A percentile compares a stretch with the other conserved stretches of the same genome.
phyloP scores from a whole-genome alignment of 495 filamentous ascomycete genomes.

The Lophium mytilinum region DNA sequence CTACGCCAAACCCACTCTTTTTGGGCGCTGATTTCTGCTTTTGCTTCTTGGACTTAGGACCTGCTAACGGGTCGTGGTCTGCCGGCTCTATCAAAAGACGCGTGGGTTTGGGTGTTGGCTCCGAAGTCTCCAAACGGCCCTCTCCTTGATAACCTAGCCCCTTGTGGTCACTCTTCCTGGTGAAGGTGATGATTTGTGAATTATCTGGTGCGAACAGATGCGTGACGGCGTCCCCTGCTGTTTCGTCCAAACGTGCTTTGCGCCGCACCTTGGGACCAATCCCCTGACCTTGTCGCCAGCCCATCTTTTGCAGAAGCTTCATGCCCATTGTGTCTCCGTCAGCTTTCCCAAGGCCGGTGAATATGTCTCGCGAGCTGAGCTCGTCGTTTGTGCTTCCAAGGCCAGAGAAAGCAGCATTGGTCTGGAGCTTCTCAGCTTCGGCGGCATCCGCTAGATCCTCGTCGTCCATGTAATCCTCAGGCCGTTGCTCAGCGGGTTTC shows the following conservation, averaged over 20 bases:
- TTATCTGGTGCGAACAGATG: constrained; percentile 90
- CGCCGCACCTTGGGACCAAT: constrained; percentile 83
- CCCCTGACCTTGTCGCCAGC: constrained; percentile 90
- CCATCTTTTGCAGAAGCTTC: constrained; percentile 85
- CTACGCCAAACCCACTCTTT: constrained; percentile 65
- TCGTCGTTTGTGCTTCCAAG: constrained; percentile 63
- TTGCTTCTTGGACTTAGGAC: constrained; percentile 3
- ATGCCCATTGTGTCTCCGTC: constrained; percentile 83
- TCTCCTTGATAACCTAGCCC: constrained; percentile 77
- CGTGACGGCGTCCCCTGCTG: constrained; percentile 26
- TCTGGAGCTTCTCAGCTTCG: constrained; percentile 66
- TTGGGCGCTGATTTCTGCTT: constrained; percentile 32
- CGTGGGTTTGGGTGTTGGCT: too few species aligned
- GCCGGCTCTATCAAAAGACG: too few species aligned
- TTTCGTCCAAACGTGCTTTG: constrained; percentile 58
- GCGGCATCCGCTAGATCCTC: constrained; percentile 87
- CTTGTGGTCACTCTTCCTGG: constrained; percentile 67
- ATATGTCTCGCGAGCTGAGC: constrained; percentile 42
- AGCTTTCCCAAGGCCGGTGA: constrained; percentile 68
- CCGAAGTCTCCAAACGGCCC: constrained; percentile 21
- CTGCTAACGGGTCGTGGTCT: not conserved
- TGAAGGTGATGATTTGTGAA: constrained; percentile 63
- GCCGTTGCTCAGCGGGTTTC: constrained; percentile 48
- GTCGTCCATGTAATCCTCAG: constrained; percentile 97
- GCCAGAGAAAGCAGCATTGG: constrained; percentile 61